Conservation (phyloP, 257 asterid species). For the Penstemon barbatus region DNA sequence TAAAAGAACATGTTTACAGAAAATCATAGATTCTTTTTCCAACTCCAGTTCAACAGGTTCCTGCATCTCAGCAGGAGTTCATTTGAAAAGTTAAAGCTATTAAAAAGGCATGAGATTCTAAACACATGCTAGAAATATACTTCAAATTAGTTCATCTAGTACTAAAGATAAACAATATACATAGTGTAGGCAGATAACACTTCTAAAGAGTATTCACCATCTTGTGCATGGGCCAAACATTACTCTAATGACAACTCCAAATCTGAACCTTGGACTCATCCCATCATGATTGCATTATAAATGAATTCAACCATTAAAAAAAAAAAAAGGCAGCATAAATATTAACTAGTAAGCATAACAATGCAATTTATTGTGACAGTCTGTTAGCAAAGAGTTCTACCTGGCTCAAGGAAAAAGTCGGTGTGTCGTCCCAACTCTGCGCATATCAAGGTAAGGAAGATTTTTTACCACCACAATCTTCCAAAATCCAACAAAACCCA, state of each 20-base stretch:
- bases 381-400: conserved; percentile 36
- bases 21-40: too few relatives aligned
- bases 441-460: conserved; percentile 87
- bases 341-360: not conserved
- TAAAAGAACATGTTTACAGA: too few relatives aligned
- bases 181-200: not conserved
- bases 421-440: conserved; percentile 98
- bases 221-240: not conserved
- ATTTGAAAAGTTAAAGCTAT: too few relatives aligned
- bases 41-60: too few relatives aligned
- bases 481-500: conserved; percentile 90
- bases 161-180: not conserved
- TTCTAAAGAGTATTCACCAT: not conserved
- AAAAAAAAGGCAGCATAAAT: not conserved
- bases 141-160: not conserved
- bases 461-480: conserved; percentile 85
- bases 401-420: conserved; percentile 97
- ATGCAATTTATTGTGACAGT: conserved; percentile 21
- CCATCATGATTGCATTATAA: not conserved
- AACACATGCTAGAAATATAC: too few relatives aligned
- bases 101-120: too few relatives aligned
- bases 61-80: too few relatives aligned
- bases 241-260: conserved; percentile 11
- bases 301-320: not conserved
- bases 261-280: conserved; percentile 12